Conservation (phyloP, 306 rosid genomes). For the Pterocarpus macrocarpus region DNA sequence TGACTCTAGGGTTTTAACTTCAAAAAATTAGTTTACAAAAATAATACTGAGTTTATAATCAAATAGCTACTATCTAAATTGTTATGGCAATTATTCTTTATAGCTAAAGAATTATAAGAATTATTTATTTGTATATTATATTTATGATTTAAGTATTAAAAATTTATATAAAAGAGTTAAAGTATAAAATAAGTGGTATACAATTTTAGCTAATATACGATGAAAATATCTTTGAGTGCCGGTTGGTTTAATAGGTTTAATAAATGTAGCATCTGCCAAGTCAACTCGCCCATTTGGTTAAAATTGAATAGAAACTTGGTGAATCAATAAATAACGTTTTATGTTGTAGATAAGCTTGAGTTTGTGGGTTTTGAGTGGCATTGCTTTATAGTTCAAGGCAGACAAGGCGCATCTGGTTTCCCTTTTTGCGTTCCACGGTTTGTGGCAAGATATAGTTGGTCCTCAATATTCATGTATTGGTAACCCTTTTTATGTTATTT, state of each 20-base stretch:
- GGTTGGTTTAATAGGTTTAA: neutral
- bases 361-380: constrained; percentile 49
- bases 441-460: too few species aligned
- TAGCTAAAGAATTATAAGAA: too few species aligned
- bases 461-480: too few species aligned
- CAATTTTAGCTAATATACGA: neutral
- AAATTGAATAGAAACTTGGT: neutral
- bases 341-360: constrained; percentile 38
- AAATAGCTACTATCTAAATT: too few species aligned
- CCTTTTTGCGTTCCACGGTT: constrained; percentile 28
- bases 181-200: too few species aligned
- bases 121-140: too few species aligned
- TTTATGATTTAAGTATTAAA: too few species aligned
- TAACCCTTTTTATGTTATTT: neutral
- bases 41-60: too few species aligned
- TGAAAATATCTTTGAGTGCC: neutral
- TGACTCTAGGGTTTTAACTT: too few species aligned
- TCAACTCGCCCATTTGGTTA: neutral
- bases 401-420: constrained; percentile 59
- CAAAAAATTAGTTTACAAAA: neutral
- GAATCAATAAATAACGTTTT: too few species aligned
- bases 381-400: constrained; percentile 50
- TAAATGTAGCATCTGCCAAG: neutral
- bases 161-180: too few species aligned
- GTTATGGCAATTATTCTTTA: too few species aligned